These are phyloP conservation scores for Sonneratia alba DNA, from an alignment of 345 rosid genomes.

Conservation along the genomic window DNA sequence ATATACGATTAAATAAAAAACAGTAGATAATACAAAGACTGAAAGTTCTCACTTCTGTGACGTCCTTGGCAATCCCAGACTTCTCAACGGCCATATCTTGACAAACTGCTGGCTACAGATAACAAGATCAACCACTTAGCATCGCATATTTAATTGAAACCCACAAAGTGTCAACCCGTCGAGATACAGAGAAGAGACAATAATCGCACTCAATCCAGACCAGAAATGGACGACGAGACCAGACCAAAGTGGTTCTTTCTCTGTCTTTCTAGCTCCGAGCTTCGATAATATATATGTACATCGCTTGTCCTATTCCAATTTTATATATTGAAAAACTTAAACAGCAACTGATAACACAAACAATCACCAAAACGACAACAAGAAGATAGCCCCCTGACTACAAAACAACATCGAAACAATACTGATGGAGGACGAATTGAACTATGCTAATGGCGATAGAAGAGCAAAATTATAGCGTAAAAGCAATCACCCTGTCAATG, in stretches of 20 bases:
- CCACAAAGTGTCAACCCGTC: not conserved
- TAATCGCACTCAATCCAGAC: not conserved
- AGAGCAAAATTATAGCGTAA: not conserved
- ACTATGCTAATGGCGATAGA: not conserved
- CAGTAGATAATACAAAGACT: not conserved
- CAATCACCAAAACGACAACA: not conserved
- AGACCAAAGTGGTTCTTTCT: not conserved
- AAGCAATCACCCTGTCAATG: not conserved
- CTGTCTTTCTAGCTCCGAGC: not conserved
- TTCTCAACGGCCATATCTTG: slow-evolving; percentile 37
- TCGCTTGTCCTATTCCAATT: not conserved
- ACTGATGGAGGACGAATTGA: not conserved
- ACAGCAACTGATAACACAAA: not conserved
- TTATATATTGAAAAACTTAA: not conserved
- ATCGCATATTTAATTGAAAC: not conserved
- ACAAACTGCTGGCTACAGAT: slow-evolving; percentile 18
- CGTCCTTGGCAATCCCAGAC: slow-evolving; percentile 61
- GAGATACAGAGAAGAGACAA: not conserved
- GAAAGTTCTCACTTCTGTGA: slow-evolving; percentile 51
- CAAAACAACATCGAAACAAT: not conserved
- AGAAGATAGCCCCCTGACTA: not conserved
- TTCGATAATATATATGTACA: not conserved
- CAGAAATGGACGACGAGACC: not conserved
- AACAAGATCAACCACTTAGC: not conserved
- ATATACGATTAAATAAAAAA: not conserved